Conservation (phyloP, 2,329 filamentous ascomycete species). For the Ascocoryne sarcoides region DNA sequence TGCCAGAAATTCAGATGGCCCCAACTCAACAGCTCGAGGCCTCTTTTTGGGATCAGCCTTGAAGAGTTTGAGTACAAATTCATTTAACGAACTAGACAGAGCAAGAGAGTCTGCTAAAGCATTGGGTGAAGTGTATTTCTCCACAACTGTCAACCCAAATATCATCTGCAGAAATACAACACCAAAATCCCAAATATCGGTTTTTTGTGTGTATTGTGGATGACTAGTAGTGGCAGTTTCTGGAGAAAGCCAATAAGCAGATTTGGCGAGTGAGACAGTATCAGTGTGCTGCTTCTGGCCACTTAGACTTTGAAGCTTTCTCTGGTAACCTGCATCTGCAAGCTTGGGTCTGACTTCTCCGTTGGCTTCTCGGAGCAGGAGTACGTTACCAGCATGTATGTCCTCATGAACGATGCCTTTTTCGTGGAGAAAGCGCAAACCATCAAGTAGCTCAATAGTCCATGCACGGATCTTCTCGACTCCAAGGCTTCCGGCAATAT, state of each 20-base stretch:
- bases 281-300: slow-evolving; percentile 44
- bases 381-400: slow-evolving; percentile 70
- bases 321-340: slow-evolving; percentile 64
- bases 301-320: slow-evolving; percentile 54
- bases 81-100: slow-evolving; percentile 66
- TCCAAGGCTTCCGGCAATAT: slow-evolving; percentile 66
- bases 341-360: slow-evolving; percentile 67
- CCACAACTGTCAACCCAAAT: slow-evolving; percentile 69
- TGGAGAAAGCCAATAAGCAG: slow-evolving; percentile 75
- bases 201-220: slow-evolving; percentile 62
- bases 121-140: slow-evolving; percentile 71
- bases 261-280: slow-evolving; percentile 54
- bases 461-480: slow-evolving; percentile 73
- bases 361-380: slow-evolving; percentile 61
- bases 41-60: slow-evolving; percentile 75
- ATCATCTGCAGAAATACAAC: slow-evolving; percentile 90
- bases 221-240: slow-evolving; percentile 59
- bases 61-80: slow-evolving; percentile 78
- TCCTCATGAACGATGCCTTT: slow-evolving; percentile 77
- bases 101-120: slow-evolving; percentile 62
- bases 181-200: slow-evolving; percentile 92
- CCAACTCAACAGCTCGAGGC: slow-evolving; percentile 68
- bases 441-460: slow-evolving; percentile 88
- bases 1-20: slow-evolving; percentile 56
- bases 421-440: slow-evolving; percentile 76